Evolutionary conservation across 2,329 filamentous ascomycete genomes (phyloP), one percentile per base, ranked within the genome.

Genomic region (Sclerotinia trifoliorum): DNA sequence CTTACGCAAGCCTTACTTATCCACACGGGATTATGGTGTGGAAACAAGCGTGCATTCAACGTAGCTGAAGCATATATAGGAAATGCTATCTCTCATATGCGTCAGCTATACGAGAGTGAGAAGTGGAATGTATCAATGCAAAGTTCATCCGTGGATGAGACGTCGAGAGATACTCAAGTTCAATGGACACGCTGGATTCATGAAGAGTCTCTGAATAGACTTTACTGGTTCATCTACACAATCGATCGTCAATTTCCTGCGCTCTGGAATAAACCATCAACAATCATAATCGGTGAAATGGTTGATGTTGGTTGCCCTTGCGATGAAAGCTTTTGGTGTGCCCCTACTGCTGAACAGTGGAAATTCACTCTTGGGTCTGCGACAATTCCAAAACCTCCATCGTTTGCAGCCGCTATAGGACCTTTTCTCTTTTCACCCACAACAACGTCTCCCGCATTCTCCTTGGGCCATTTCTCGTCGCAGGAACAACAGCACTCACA

Each of bases 261-360:
- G 51, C 51, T 75, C 1, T 62, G 74, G 54, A 75, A 75, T 55
- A 58, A 74, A 13, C 70, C 73, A 19, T 67, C 70, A 17, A 71
- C 72, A 15, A 73, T 74, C 17, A 70, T 72, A 15, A 64, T 73
- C n/a, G 69, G 71, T 11, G 72, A 75, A 46, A 64, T 75, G 21
- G 69, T 69, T 35, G 48, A 71, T 62, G 48, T 75, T 19, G 66
- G 68, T 6, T 74, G 72, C 58, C 74, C 74, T 46, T 74, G 72
- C 42, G 73, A 75, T 35, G 72, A 75, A 24, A 70, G 71, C n/a
- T 74, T 74, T 51, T 75, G 74, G 74, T 65, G 24, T 21, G 72
- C 73, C 6, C 57, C 70, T 17, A 73, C 73, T 21, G 73, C 74
- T 21, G 56, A 69, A 17, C 63, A 73, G 35, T 75, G 74, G 73